Conservation (phyloP, 495 filamentous ascomycete genomes). For the Aspergillus indologenus region DNA sequence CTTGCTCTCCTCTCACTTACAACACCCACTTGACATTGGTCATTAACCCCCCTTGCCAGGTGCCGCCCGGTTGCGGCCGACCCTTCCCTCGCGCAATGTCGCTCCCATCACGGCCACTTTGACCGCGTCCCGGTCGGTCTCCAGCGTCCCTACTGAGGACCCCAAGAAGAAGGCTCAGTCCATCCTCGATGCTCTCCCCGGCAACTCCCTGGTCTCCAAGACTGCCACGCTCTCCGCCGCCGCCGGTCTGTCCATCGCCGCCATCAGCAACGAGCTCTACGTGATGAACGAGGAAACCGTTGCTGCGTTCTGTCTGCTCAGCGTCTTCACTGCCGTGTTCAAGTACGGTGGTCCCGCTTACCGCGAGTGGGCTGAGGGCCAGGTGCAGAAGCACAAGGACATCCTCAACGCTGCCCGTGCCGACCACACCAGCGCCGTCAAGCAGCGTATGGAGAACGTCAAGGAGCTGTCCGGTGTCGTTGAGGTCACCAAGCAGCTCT, state of each 20-base stretch:
- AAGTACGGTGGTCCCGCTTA: conserved; percentile 93
- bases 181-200: conserved; percentile 84
- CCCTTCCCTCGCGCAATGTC: conserved; percentile 62
- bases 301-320: conserved; percentile 82
- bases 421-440: conserved; percentile 93
- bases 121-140: conserved; percentile 62
- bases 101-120: conserved; percentile 67
- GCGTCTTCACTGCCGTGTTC: conserved; percentile 81
- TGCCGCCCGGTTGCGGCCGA: conserved; percentile 83
- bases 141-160: conserved; percentile 75
- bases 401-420: conserved; percentile 90
- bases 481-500: conserved; percentile 92
- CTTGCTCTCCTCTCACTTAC: conserved; percentile 1
- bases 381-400: conserved; percentile 82
- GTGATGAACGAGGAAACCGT: conserved; percentile 98
- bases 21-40: conserved; percentile 12
- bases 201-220: conserved; percentile 85
- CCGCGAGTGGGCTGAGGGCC: conserved; percentile 82
- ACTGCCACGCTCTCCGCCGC: conserved; percentile 91
- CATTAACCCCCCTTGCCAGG: conserved; percentile 55
- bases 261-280: conserved; percentile 99
- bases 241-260: conserved; percentile 85
- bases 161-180: conserved; percentile 94
- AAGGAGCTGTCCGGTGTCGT: conserved; percentile 89
- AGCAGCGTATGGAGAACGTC: conserved; percentile 88